phyloP scores from a whole-genome alignment of 78 protist species.

The Pelomyxa schiedti region DNA sequence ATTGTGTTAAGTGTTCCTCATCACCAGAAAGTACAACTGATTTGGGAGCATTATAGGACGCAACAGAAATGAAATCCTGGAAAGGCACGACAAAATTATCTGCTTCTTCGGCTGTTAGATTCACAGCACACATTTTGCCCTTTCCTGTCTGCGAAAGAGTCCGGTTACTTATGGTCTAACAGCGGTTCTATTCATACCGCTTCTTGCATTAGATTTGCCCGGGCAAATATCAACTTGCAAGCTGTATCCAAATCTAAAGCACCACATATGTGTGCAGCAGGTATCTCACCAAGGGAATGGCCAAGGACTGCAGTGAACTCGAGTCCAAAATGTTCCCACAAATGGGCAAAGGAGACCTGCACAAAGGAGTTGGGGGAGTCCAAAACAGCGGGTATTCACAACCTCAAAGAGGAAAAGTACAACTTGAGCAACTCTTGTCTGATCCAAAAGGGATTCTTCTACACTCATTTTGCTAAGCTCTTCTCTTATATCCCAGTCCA shows the following conservation, averaged over 20 bases:
- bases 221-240: constrained; percentile 9
- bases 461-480: neutral
- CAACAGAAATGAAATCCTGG: neutral
- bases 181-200: too few relatives aligned
- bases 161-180: too few relatives aligned
- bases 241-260: constrained; percentile 7
- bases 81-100: neutral
- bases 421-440: constrained; percentile 51
- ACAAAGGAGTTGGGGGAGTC: too few relatives aligned
- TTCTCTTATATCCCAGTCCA: neutral
- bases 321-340: constrained; percentile 2
- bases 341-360: constrained; percentile 23
- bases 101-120: neutral
- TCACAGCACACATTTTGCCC: neutral
- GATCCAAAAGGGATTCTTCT: neutral
- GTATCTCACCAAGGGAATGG: constrained; percentile 52
- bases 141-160: neutral
- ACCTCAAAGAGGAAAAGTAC: constrained; percentile 30
- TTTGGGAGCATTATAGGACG: neutral
- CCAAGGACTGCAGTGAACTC: constrained; percentile 32
- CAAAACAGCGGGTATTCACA: too few relatives aligned
- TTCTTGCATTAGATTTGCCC: constrained; percentile 5
- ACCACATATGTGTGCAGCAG: constrained; percentile 34
- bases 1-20: neutral
- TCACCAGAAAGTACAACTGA: neutral